Evolutionary conservation across 345 rosid species (phyloP).

Genomic region (Barbarea vulgaris): DNA sequence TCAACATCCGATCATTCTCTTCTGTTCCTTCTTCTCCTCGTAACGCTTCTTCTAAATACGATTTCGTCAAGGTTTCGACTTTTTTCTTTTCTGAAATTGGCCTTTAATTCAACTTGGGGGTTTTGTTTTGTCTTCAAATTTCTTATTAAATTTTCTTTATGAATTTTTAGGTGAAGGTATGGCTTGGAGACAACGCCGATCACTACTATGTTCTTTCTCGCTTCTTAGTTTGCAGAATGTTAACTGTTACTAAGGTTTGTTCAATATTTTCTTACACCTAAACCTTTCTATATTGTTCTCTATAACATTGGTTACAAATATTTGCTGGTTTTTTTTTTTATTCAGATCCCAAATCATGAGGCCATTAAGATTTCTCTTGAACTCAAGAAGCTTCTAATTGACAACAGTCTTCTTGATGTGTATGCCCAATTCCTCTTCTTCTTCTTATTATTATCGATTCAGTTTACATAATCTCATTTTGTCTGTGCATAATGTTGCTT

Average conservation of each 20-base stretch:
- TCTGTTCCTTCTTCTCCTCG: conserved; percentile 59
- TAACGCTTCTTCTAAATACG: conserved; percentile 78
- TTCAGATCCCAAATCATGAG: conserved; percentile 95
- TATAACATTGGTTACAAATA: too few relatives aligned
- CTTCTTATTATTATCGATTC: background rate
- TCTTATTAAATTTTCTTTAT: too few relatives aligned
- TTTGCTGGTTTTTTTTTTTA: too few relatives aligned
- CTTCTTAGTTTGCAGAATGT: conserved; percentile 89
- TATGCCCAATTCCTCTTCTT: conserved; percentile 43
- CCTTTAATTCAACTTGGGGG: background rate
- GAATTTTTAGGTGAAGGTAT: conserved; percentile 75
- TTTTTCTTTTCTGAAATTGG: background rate
- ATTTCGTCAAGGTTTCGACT: conserved; percentile 70
- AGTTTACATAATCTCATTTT: background rate
- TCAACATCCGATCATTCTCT: conserved; percentile 43
- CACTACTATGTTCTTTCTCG: conserved; percentile 96
- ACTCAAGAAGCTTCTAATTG: conserved; percentile 91
- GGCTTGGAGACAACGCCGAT: conserved; percentile 96
- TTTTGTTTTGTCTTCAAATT: background rate
- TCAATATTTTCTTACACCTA: background rate
- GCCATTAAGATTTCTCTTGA: conserved; percentile 96
- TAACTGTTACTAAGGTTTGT: conserved; percentile 93
- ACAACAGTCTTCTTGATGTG: conserved; percentile 99
- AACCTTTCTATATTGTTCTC: background rate
- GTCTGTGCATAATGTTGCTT: background rate